phyloP scores from a whole-genome alignment of 331 rosid genomes.

The Acacia concinna region DNA sequence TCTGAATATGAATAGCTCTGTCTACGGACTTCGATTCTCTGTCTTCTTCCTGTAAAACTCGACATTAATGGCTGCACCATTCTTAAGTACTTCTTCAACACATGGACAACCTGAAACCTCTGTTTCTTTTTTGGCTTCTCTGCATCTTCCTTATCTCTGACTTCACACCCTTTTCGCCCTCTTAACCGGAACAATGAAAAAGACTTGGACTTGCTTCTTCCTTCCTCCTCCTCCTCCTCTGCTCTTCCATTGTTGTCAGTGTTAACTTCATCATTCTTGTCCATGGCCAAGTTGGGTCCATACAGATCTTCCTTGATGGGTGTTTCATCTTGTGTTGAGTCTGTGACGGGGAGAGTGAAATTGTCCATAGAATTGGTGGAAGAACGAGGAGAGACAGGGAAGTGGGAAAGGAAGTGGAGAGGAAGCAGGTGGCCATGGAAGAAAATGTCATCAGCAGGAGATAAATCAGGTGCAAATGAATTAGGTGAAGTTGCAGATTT shows the following conservation, averaged over 20 bases:
- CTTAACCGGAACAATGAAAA: constrained; percentile 63
- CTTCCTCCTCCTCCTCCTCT: constrained; percentile 20
- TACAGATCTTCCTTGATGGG: constrained; percentile 30
- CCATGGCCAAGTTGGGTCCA: constrained; percentile 23
- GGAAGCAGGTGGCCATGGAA: constrained; percentile 99
- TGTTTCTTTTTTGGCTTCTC: constrained; percentile 50
- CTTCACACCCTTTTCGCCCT: constrained; percentile 53
- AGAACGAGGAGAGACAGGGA: constrained; percentile 73
- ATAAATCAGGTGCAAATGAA: constrained; percentile 68
- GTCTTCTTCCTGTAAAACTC: constrained; percentile 54
- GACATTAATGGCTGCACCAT: constrained; percentile 65
- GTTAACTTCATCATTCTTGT: neutral
- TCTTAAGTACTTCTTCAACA: constrained; percentile 69
- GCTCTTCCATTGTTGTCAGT: constrained; percentile 25
- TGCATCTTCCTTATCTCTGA: constrained; percentile 35
- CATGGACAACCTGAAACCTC: constrained; percentile 59
- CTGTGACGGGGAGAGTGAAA: constrained; percentile 69
- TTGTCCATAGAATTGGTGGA: constrained; percentile 80
- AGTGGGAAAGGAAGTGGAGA: constrained; percentile 80
- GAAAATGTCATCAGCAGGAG: constrained; percentile 98
- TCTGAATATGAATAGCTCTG: constrained; percentile 79
- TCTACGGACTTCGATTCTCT: constrained; percentile 42
- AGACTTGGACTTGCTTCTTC: constrained; percentile 54
- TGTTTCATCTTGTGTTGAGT: constrained; percentile 35
- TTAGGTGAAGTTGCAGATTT: constrained; percentile 40